Percentiles rank a stretch among this genome's conserved stretches.
Conservation (phyloP, 495 filamentous ascomycete species). For the Apiosordaria backusii region DNA sequence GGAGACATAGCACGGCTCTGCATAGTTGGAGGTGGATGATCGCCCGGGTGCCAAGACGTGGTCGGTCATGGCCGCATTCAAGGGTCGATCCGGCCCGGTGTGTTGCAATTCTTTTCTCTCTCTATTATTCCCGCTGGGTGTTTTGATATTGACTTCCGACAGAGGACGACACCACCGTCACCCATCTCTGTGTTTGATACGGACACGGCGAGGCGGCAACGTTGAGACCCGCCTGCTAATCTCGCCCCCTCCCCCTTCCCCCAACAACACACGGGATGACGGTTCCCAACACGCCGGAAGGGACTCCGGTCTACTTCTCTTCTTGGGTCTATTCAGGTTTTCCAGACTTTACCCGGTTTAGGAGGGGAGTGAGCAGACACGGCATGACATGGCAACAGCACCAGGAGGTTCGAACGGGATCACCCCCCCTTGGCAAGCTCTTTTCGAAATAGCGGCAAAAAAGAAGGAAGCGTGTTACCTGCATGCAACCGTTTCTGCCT, state of each 20-base stretch:
- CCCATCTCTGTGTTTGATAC: neutral
- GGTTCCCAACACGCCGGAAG: neutral
- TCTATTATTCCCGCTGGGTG: neutral
- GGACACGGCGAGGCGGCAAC: neutral
- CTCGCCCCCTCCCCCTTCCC: neutral
- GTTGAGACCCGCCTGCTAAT: neutral
- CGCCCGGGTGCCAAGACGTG: slow-evolving; percentile 9
- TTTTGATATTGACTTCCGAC: neutral
- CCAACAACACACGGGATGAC: neutral
- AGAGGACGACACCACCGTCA: neutral
- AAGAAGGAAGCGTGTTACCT: slow-evolving; percentile 7
- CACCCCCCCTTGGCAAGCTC: slow-evolving; percentile 8
- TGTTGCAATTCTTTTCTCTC: neutral
- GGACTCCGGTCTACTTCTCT: neutral
- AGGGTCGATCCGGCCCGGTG: slow-evolving; percentile 15
- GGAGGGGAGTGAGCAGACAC: neutral
- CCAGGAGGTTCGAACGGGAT: neutral
- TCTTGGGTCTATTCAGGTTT: slow-evolving; percentile 16
- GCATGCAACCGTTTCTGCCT: slow-evolving; percentile 33
- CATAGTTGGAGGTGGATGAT: slow-evolving; percentile 5
- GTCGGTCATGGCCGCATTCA: slow-evolving; percentile 21
- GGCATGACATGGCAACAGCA: slow-evolving; percentile 20
- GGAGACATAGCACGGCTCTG: neutral
- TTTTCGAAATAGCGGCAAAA: slow-evolving; percentile 22
- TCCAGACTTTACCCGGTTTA: slow-evolving; percentile 27